Conservation (phyloP, 257 asterid species). For the Scutellaria galericulata region DNA sequence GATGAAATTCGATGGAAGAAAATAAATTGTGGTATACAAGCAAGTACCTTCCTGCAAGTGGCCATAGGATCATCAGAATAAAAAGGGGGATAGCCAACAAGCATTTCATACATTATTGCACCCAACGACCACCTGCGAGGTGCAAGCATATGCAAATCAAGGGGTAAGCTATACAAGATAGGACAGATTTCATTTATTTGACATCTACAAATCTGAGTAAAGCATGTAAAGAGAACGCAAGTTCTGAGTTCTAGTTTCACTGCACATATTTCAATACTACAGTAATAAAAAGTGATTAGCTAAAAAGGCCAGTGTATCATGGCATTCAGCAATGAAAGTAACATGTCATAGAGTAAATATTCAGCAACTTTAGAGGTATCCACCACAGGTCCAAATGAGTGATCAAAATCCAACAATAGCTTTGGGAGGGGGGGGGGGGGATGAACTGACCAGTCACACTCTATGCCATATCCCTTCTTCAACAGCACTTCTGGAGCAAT, state of each 20-base stretch:
- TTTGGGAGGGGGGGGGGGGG: not conserved
- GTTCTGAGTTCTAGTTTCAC: not conserved
- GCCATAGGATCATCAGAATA: constrained; percentile 67
- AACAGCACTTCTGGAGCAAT: constrained; percentile 93
- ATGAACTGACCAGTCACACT: constrained; percentile 92
- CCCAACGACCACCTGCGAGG: constrained; percentile 72
- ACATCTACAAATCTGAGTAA: constrained; percentile 18
- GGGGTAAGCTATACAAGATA: constrained; percentile 17
- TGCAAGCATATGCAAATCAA: not conserved
- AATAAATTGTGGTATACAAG: not conserved
- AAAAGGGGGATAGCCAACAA: constrained; percentile 69
- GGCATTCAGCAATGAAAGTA: constrained; percentile 21
- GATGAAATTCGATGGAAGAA: constrained; percentile 18
- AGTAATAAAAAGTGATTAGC: not conserved
- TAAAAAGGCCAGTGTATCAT: not conserved
- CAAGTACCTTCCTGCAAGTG: constrained; percentile 66
- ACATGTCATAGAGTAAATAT: constrained; percentile 3
- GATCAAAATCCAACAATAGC: constrained; percentile 5
- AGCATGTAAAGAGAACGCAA: constrained; percentile 14
- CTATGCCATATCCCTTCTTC: constrained; percentile 94
- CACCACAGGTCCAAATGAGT: not conserved
- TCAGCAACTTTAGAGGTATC: constrained; percentile 18
- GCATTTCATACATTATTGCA: constrained; percentile 73
- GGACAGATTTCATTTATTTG: constrained; percentile 18
- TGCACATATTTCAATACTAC: not conserved